phyloP scores from a whole-genome alignment of 768 basidiomycete species.

The Boletales sp. region DNA sequence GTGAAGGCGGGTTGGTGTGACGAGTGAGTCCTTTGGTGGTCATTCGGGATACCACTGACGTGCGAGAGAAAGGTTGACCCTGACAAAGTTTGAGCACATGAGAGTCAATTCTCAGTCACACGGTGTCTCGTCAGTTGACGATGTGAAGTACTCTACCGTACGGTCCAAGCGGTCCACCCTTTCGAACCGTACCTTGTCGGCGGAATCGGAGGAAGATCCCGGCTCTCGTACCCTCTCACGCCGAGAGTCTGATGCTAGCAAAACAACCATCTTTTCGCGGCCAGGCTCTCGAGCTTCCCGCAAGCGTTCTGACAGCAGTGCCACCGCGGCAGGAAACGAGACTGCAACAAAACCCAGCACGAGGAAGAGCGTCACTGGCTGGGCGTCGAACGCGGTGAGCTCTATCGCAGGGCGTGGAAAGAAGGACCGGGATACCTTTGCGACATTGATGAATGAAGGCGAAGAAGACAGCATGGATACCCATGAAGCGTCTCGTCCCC shows the following conservation, averaged over 20 bases:
- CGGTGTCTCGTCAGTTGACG: slow-evolving; percentile 14
- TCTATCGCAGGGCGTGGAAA: slow-evolving; percentile 55
- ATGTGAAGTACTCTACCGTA: slow-evolving; percentile 30
- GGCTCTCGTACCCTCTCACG: slow-evolving; percentile 23
- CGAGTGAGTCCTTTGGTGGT: slow-evolving; percentile 40
- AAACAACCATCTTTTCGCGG: slow-evolving; percentile 49
- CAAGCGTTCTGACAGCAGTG: slow-evolving; percentile 59
- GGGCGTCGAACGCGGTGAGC: slow-evolving; percentile 66
- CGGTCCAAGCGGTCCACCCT: slow-evolving; percentile 32
- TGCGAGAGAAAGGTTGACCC: slow-evolving; percentile 22
- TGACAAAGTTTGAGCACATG: slow-evolving; percentile 26
- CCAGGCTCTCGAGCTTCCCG: slow-evolving; percentile 58
- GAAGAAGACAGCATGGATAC: slow-evolving; percentile 24
- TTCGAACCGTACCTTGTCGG: slow-evolving; percentile 19
- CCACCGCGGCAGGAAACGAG: slow-evolving; percentile 36
- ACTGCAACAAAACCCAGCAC: slow-evolving; percentile 36
- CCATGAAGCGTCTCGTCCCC: slow-evolving; percentile 31
- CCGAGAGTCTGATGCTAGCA: slow-evolving; percentile 41
- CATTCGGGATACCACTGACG: slow-evolving; percentile 4
- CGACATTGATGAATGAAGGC: slow-evolving; percentile 49
- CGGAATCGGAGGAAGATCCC: slow-evolving; percentile 38
- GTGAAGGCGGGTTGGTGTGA: slow-evolving; percentile 65
- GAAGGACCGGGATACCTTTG: slow-evolving; percentile 61
- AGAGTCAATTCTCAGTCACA: slow-evolving; percentile 16
- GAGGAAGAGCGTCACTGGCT: slow-evolving; percentile 38